Base-by-base conservation (phyloP, 2,329 filamentous ascomycete genomes). In the Arthrinium puccinioides region DNA sequence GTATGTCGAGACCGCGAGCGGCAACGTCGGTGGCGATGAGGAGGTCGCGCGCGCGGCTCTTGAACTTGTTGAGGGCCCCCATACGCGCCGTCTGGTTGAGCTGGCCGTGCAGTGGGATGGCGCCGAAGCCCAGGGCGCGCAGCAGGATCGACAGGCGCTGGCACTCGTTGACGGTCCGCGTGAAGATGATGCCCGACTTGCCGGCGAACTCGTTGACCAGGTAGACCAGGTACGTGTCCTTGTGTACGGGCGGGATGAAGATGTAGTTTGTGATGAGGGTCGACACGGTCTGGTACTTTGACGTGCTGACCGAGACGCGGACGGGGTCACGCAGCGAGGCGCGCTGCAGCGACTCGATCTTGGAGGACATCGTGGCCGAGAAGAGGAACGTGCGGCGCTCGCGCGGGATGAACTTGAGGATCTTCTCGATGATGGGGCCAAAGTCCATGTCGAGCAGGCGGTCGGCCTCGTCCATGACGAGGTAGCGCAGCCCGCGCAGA, bases 391-490 rank as follows among this genome's bases (percentile, higher is more conserved):
- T 88, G 45, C 81, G 79, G 34, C 76, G 63, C 39, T 79, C 68
- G 18, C 77, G 72, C 0, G 86, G 86, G 4, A 94, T 67, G 9
- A 79, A 74, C 46, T 74, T 70, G 16, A 94, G 70, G 42, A 94
- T 89, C 49, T 87, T 83, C 55, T 84, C 77, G 4, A 94, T 69
- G 9, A 83, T 79, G 3, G 79, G 78, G 14, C 86, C 79, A 54
- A 94, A 94, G 49, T 90, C 87, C 56, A 89, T 79, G 55, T 98
- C 92, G 2, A 97, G 75, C 9, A 97, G 72, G 41, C 89, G 73
- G 59, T 97, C 90, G 18, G 90, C 90, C 64, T 96, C 90, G 55
- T 96, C 90, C 77, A 97, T 88, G 44, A 96, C 89, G 4, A 97
- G 69, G 55, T 90, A 95, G 54, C 89, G 89, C 25, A 96, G 68